These are phyloP conservation scores for Cutaneotrichosporon sp. DNA, from an alignment of 1,284 basidiomycete genomes.

Conservation along the genomic window DNA sequence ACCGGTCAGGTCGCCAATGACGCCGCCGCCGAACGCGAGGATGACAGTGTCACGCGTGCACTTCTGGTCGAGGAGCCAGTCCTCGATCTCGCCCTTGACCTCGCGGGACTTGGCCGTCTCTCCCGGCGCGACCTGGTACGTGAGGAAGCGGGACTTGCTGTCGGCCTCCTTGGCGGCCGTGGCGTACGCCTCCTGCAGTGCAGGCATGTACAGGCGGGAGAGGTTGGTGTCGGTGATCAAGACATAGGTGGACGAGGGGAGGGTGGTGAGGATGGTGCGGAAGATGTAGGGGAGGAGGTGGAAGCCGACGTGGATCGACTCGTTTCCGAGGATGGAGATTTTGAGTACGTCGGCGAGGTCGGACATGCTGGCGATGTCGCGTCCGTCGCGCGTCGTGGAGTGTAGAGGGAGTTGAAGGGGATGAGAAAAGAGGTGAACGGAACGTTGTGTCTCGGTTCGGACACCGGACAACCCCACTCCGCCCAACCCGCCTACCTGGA, in stretches of 20 bases:
- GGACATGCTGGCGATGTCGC: conserved; percentile 26
- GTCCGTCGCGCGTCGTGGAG: conserved; percentile 2
- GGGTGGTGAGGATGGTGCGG: conserved; percentile 68
- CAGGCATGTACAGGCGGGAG: conserved; percentile 70
- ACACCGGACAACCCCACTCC: too few species aligned
- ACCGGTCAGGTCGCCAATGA: conserved; percentile 93
- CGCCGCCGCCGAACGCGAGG: conserved; percentile 91
- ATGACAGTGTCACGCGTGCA: conserved; percentile 94
- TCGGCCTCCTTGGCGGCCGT: conserved; percentile 51
- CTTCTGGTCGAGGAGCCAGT: conserved; percentile 83
- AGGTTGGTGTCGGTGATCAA: conserved; percentile 92
- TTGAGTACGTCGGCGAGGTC: conserved; percentile 52
- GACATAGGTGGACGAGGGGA: conserved; percentile 86
- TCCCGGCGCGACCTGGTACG: conserved; percentile 80
- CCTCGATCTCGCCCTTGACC: conserved; percentile 91
- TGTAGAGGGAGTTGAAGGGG: not conserved
- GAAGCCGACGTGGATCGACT: conserved; percentile 90
- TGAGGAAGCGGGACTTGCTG: conserved; percentile 68
- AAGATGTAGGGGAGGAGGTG: conserved; percentile 85
- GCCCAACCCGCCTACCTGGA: too few species aligned
- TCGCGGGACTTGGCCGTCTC: conserved; percentile 90
- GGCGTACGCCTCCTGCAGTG: conserved; percentile 70
- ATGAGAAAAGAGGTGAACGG: not conserved
- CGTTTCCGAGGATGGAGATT: conserved; percentile 82
- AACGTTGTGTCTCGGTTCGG: too few species aligned